A percentile compares a stretch with the other conserved stretches of the same genome.
These are phyloP conservation scores for Phytophthora litchii DNA, from an alignment of 352 stramenopile genomes.

Conservation along the genomic window DNA sequence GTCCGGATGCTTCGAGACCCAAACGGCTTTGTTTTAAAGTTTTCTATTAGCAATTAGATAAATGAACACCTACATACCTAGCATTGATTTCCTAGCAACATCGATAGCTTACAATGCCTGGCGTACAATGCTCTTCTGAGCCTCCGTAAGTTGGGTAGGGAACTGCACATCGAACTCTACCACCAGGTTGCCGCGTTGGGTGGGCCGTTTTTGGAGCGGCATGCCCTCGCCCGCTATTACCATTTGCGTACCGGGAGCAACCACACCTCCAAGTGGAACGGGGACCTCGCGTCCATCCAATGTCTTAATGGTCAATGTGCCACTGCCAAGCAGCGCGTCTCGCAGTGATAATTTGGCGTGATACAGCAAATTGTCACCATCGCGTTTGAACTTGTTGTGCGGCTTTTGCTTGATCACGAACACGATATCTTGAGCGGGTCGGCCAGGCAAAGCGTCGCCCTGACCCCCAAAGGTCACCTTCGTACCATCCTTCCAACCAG, in stretches of 20 bases:
- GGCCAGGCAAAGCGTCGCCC: slow-evolving; percentile 89
- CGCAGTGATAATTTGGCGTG: slow-evolving; percentile 95
- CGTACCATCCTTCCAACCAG: slow-evolving; percentile 97
- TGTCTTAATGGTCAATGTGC: slow-evolving; percentile 92
- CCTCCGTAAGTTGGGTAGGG: slow-evolving; percentile 86
- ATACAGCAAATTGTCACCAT: slow-evolving; percentile 95
- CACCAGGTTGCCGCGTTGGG: slow-evolving; percentile 92
- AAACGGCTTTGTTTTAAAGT: slow-evolving; percentile 11
- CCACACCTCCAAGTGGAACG: slow-evolving; percentile 91
- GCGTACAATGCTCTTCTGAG: slow-evolving; percentile 73
- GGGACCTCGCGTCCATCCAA: slow-evolving; percentile 93
- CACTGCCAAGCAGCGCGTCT: slow-evolving; percentile 93
- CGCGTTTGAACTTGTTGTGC: slow-evolving; percentile 93
- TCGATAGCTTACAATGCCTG: slow-evolving; percentile 63
- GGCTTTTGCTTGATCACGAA: slow-evolving; percentile 94
- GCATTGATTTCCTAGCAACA: slow-evolving; percentile 6
- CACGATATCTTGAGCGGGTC: slow-evolving; percentile 94
- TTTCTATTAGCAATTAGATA: slow-evolving; percentile 33
- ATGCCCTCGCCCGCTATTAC: slow-evolving; percentile 96
- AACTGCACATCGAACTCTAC: slow-evolving; percentile 98
- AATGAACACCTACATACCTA: slow-evolving; percentile 13
- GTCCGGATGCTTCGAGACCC: too few species aligned
- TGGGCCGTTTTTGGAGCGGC: slow-evolving; percentile 87
- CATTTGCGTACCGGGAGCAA: slow-evolving; percentile 91
- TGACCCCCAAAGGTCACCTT: slow-evolving; percentile 96